Conservation (phyloP, 495 filamentous ascomycete genomes). For the Jackrogersella minutella region DNA sequence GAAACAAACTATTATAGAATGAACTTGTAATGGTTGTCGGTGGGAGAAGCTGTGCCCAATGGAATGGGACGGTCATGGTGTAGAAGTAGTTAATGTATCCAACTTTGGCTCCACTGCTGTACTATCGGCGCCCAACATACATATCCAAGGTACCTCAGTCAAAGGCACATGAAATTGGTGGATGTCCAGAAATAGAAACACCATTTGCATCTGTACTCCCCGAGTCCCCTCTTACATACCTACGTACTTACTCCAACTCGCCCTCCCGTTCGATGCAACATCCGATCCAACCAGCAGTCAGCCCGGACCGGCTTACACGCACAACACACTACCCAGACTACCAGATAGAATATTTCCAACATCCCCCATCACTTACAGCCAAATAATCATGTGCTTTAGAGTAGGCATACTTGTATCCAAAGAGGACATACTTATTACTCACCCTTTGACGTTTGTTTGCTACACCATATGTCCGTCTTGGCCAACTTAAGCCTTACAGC, state of each 20-base stretch:
- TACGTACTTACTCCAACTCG: constrained; percentile 22
- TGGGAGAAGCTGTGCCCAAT: constrained; percentile 26
- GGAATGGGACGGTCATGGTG: not conserved
- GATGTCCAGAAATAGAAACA: constrained; percentile 37
- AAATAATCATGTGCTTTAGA: no score
- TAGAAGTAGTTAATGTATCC: not conserved
- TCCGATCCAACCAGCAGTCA: constrained; percentile 34
- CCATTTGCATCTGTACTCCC: constrained; percentile 19
- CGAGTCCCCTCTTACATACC: constrained; percentile 3
- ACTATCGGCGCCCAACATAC: constrained; percentile 25
- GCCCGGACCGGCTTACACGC: constrained; percentile 27
- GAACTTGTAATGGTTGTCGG: constrained; percentile 23
- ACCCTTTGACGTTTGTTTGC: no score
- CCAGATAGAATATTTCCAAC: no score
- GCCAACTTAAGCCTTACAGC: no score
- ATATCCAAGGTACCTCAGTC: no score
- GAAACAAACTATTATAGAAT: constrained; percentile 32
- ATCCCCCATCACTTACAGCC: no score
- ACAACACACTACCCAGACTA: not conserved
- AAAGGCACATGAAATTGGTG: constrained; percentile 17
- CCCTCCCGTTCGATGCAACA: constrained; percentile 39
- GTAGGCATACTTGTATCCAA: no score
- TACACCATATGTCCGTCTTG: no score
- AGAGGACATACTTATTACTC: no score
- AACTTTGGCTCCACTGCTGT: constrained; percentile 18